These are phyloP conservation scores for Apodospora peruviana DNA, from an alignment of 495 filamentous ascomycete species.

Conservation along the genomic window DNA sequence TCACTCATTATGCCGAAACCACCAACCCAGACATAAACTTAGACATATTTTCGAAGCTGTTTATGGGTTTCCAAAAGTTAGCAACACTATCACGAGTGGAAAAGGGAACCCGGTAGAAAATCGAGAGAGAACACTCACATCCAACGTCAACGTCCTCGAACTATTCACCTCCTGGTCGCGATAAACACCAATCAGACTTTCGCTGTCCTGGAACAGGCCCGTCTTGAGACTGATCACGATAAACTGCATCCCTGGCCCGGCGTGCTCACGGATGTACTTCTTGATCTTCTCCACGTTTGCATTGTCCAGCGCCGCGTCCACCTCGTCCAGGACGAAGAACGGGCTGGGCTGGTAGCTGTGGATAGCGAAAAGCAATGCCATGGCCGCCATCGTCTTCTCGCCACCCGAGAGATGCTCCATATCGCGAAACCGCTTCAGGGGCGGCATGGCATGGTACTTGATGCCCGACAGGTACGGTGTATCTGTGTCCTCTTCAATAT, in stretches of 20 bases:
- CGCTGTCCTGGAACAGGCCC: constrained; percentile 86
- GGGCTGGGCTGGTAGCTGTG: constrained; percentile 90
- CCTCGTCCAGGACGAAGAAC: constrained; percentile 98
- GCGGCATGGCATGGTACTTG: constrained; percentile 98
- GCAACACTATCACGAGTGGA: not conserved
- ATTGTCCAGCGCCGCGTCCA: constrained; percentile 95
- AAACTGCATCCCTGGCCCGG: constrained; percentile 97
- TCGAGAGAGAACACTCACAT: constrained; percentile 60
- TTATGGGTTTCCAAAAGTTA: not conserved
- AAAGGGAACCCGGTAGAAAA: not conserved
- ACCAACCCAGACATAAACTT: too few relatives aligned
- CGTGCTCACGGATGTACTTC: constrained; percentile 89
- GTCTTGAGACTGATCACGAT: constrained; percentile 96
- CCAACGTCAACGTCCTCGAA: constrained; percentile 80
- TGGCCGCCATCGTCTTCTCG: constrained; percentile 97
- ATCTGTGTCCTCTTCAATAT: constrained; percentile 83
- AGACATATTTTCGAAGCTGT: not conserved
- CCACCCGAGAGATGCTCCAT: constrained; percentile 98
- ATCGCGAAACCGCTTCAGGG: constrained; percentile 95
- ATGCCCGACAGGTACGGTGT: constrained; percentile 86
- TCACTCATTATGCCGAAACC: too few relatives aligned
- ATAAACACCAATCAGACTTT: constrained; percentile 91
- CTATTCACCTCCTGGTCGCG: constrained; percentile 89
- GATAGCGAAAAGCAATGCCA: constrained; percentile 92
- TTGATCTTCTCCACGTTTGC: constrained; percentile 93